Evolutionary conservation across 352 stramenopile species (phyloP), one percentile per base, ranked within the genome.

Genomic region (Pythium graminicola): DNA sequence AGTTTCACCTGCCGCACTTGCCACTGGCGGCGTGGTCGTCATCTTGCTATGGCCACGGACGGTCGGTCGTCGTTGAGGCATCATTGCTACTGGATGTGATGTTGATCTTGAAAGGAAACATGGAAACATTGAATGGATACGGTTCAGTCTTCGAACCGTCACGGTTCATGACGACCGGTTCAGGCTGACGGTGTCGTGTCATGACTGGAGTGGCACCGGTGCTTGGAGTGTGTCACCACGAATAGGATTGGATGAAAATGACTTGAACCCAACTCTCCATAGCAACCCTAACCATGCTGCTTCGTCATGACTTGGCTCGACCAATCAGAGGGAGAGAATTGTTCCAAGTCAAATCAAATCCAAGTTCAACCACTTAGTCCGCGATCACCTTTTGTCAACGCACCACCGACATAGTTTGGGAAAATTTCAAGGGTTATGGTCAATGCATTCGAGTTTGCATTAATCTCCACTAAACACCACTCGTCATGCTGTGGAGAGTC

Each of bases 301-400:
- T 60, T 49, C 53, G 53, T 54, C 53, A 60, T 36, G 35, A 13
- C 10, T 42, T 7, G n/a, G 6, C 0, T 28, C 8, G 32, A 9
- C 53, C 53, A 60, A 60, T 60, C n/a, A n/a, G n/a, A n/a, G n/a
- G n/a, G n/a, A n/a, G n/a, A n/a, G n/a, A n/a, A n/a, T n/a, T n/a
- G n/a, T n/a, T n/a, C n/a, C n/a, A n/a, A n/a, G n/a, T n/a, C n/a
- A n/a, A n/a, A n/a, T n/a, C n/a, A n/a, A 36, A 43, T 19, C 16
- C 35, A 54, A 48, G 43, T 61, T 61, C 45, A 61, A 61, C 17
- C n/a, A n/a, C 7, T 43, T 43, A 22, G 50, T 57, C 50, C 50
- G 50, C n/a, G n/a, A n/a, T n/a, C n/a, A n/a, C n/a, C n/a, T n/a
- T n/a, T n/a, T n/a, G n/a, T n/a, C n/a, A n/a, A n/a, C n/a, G n/a